These are phyloP conservation scores for Lactarius psammicola DNA, from an alignment of 768 basidiomycete genomes.

Conservation along the genomic window DNA sequence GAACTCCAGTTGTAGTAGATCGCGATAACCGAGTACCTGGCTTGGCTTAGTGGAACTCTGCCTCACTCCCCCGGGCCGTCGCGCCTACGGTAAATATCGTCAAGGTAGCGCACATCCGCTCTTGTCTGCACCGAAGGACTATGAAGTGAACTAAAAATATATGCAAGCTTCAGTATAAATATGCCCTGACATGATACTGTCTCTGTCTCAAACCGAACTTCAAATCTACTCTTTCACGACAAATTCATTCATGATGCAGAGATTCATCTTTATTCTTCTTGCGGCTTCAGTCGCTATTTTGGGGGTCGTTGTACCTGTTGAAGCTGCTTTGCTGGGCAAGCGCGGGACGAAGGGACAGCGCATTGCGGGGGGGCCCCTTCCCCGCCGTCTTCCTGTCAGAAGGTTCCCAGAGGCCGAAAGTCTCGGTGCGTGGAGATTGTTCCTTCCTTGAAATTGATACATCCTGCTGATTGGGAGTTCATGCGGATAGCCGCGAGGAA, in stretches of 20 bases:
- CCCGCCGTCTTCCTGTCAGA: not conserved
- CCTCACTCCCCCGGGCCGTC: too few species aligned
- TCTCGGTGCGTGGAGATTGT: not conserved
- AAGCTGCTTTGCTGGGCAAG: not conserved
- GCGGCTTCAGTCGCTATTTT: not conserved
- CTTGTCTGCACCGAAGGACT: not conserved
- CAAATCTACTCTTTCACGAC: not conserved
- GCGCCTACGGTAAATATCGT: not conserved
- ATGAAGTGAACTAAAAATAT: not conserved
- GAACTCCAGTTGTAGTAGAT: not conserved
- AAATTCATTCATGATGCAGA: conserved; percentile 6
- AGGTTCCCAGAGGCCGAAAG: not conserved
- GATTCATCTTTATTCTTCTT: not conserved
- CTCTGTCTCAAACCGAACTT: not conserved
- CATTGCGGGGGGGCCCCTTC: conserved; percentile 6
- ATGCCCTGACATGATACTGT: not conserved
- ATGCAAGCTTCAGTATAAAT: not conserved
- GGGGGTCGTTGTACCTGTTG: not conserved
- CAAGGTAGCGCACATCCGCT: not conserved
- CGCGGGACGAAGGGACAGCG: conserved; percentile 11
- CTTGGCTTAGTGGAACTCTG: not conserved
- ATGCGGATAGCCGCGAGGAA: not conserved
- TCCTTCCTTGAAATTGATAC: not conserved
- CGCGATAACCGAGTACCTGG: not conserved
- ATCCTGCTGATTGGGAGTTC: not conserved